Conservation (phyloP, 202 grass and related monocot species). For the Elaeis oleifera region DNA sequence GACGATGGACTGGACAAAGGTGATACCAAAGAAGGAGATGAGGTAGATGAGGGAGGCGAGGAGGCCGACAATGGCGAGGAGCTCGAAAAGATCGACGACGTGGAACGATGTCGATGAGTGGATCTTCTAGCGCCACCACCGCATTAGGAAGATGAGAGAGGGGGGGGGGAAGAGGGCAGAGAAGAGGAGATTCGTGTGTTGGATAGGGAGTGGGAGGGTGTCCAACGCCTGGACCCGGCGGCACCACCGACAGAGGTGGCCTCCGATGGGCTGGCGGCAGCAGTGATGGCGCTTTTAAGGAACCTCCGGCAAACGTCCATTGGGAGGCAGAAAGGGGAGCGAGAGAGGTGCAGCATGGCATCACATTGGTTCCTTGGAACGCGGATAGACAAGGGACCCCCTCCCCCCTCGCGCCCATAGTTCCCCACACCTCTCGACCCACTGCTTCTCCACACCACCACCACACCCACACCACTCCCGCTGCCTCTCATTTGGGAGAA, state of each 20-base stretch:
- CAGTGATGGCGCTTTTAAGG: conserved; percentile 4
- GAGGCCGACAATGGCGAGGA: conserved; percentile 75
- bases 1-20: conserved; percentile 68
- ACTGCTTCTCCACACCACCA: no score
- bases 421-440: no score
- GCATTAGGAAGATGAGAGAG: conserved; percentile 70
- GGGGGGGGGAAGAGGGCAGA: conserved; percentile 47
- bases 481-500: no score
- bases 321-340: no score
- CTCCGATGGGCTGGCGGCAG: conserved; percentile 2
- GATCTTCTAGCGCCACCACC: conserved; percentile 74
- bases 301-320: conserved; percentile 14
- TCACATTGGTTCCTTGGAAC: no score
- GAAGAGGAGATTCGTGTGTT: conserved; percentile 74
- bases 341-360: no score
- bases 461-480: no score
- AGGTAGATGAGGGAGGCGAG: conserved; percentile 79
- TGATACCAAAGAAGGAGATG: conserved; percentile 79
- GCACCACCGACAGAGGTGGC: neutral
- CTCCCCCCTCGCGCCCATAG: no score
- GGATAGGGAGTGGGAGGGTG: conserved; percentile 75
- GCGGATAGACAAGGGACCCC: no score
- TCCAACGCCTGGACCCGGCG: conserved; percentile 48
- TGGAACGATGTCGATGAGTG: conserved; percentile 53
- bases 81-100: conserved; percentile 56